Conservation (phyloP, 2,329 filamentous ascomycete species). For the Ophiostoma angusticollis region DNA sequence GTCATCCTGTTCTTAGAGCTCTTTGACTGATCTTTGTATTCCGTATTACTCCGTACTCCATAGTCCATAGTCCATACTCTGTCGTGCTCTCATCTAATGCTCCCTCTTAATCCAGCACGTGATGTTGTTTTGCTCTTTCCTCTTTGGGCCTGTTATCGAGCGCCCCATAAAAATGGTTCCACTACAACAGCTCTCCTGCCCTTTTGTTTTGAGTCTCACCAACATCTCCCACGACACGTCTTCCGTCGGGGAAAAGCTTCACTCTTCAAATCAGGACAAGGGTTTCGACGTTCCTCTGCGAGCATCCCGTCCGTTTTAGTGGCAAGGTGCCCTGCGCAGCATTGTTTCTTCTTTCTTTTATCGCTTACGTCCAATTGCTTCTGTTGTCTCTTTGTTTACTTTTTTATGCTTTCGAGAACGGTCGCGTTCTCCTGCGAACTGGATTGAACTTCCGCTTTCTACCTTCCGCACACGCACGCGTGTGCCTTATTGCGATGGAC, state of each 20-base stretch:
- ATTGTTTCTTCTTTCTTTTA: conserved; percentile 2
- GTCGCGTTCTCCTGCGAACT: conserved; percentile 4
- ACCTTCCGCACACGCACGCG: neutral
- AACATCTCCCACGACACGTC: conserved; percentile 4
- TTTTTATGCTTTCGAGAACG: conserved; percentile 1
- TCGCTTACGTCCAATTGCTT: neutral
- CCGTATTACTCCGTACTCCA: too few relatives aligned
- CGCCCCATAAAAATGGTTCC: conserved; percentile 3
- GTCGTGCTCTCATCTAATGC: too few relatives aligned
- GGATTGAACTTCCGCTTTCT: too few relatives aligned
- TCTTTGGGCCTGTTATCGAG: conserved; percentile 4
- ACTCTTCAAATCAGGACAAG: too few relatives aligned
- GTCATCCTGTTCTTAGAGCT: too few relatives aligned
- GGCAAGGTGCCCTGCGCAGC: conserved; percentile 1
- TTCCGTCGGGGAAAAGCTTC: conserved; percentile 4
- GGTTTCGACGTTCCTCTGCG: too few relatives aligned
- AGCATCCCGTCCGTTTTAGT: too few relatives aligned
- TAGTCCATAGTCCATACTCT: too few relatives aligned
- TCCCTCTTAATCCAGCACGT: too few relatives aligned
- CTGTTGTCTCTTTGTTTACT: conserved; percentile 12
- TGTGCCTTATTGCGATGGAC: conserved; percentile 9
- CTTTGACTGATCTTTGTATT: too few relatives aligned
- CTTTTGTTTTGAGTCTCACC: conserved; percentile 7
- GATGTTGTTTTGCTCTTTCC: conserved; percentile 9
- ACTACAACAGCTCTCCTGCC: conserved; percentile 1